Evolutionary conservation across 176 grass and related monocot genomes (phyloP), one percentile per base, ranked within the genome.

Genomic region (Musa acuminata): DNA sequence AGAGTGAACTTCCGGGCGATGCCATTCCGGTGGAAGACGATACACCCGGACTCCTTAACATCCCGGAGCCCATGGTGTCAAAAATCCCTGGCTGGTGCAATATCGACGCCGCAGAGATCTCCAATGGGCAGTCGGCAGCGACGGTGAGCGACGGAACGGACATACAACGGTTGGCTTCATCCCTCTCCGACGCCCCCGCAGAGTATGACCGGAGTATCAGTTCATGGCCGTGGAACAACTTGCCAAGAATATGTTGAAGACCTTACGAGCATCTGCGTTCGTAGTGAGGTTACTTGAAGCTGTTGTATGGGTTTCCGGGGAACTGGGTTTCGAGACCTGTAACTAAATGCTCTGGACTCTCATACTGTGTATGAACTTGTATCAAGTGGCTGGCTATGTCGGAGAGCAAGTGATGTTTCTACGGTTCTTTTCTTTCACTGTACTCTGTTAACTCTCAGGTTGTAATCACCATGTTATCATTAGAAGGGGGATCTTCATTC

Each of bases 131-230:
- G 9, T 71, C 53, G 3, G 19, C 65, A 52, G 79, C 69, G 13
- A 50, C n/a, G 13, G 72, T 55, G 77, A 55, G 64, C 43, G 72
- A 77, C 48, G 16, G 2, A 2, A 8, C 75, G 16, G 78, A 76
- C 4, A 65, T 68, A 17, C 72, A 72, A 6, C 50, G 54, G 71
- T 51, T 76, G 49, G 80, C 55, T 26, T 71, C 52, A n/a, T 48
- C 65, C 75, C 62, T 48, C 49, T 22, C 3, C n/a, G 57, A 50
- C 65, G 43, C 49, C 9, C 17, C 72, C 50, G 53, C 75, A 9
- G 81, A 83, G 23, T 75, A 89, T 10, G 79, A 87, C 43, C 82
- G 86, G 86, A 69, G 67, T 76, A 52, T 80, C n/a, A 52, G 69
- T 12, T 55, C 65, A 1, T 86, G 76, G 76, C 68, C 75, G 25